Evolutionary conservation across 139 green algal genomes (phyloP).

Genomic region (Closterium sp.): DNA sequence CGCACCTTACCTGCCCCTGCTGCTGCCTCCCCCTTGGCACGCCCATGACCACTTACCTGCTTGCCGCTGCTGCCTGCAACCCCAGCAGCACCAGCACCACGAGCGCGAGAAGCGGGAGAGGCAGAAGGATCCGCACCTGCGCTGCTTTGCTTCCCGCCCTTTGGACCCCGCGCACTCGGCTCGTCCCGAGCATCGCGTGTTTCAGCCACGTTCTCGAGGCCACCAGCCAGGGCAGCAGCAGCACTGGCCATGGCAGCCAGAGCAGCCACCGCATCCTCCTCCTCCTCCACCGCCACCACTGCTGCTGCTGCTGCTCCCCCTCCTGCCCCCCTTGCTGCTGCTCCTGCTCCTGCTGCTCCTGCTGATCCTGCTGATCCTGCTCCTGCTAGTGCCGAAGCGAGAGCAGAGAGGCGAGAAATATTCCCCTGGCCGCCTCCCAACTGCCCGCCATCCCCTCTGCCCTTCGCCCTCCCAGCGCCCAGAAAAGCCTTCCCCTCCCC

Average conservation of each 20-base stretch:
- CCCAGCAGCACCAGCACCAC: not conserved
- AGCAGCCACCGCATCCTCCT: not conserved
- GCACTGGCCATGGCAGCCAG: not conserved
- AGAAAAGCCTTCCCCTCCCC: too few relatives aligned
- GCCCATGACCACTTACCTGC: not conserved
- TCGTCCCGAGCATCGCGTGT: not conserved
- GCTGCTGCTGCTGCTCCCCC: not conserved
- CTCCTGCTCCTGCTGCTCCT: too few relatives aligned
- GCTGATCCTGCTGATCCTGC: too few relatives aligned
- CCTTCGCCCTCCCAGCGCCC: too few relatives aligned
- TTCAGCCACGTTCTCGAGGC: not conserved
- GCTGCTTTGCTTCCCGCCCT: not conserved
- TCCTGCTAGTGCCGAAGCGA: too few relatives aligned
- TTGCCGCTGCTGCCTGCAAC: too few relatives aligned
- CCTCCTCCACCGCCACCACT: not conserved
- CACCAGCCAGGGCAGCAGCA: not conserved
- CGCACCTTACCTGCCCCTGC: not conserved
- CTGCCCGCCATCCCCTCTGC: too few relatives aligned
- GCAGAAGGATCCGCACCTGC: not conserved
- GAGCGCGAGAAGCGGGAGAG: not conserved
- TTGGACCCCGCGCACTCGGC: not conserved
- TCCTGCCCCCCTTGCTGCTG: not conserved
- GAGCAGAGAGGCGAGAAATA: too few relatives aligned
- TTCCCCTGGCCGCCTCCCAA: too few relatives aligned
- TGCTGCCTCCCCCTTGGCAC: not conserved